phyloP scores from a whole-genome alignment of 2,329 filamentous ascomycete genomes.

The Venturia carpophila region DNA sequence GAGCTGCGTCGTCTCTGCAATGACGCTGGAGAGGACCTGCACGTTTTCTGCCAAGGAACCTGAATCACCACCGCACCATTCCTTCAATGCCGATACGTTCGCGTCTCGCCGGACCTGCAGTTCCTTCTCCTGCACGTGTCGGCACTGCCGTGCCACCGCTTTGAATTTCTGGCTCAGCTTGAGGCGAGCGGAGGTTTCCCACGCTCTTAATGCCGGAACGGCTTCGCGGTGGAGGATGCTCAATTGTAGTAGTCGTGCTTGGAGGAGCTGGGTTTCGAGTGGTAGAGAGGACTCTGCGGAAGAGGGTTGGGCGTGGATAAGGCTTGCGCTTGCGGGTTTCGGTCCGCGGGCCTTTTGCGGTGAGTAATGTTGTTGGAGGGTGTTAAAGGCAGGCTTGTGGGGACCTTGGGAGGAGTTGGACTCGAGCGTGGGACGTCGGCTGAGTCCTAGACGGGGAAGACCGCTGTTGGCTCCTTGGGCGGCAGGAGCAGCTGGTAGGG shows the following conservation, averaged over 20 bases:
- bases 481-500: not conserved
- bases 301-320: slow-evolving; percentile 17
- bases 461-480: not conserved
- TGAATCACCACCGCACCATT: slow-evolving; percentile 28
- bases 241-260: slow-evolving; percentile 34
- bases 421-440: slow-evolving; percentile 10
- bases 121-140: slow-evolving; percentile 31
- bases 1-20: slow-evolving; percentile 31
- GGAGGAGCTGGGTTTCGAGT: slow-evolving; percentile 27
- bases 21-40: slow-evolving; percentile 29
- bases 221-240: slow-evolving; percentile 30
- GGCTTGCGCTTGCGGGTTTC: slow-evolving; percentile 17
- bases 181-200: slow-evolving; percentile 30
- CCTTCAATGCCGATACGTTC: slow-evolving; percentile 30
- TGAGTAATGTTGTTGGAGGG: slow-evolving; percentile 19
- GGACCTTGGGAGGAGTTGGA: not conserved
- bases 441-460: slow-evolving; percentile 3
- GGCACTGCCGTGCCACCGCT: slow-evolving; percentile 31
- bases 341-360: slow-evolving; percentile 16
- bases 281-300: not conserved
- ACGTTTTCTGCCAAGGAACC: slow-evolving; percentile 30
- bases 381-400: slow-evolving; percentile 16
- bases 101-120: slow-evolving; percentile 30
- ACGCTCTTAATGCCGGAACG: slow-evolving; percentile 24
- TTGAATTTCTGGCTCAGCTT: slow-evolving; percentile 29